Percentiles rank a stretch among this genome's conserved stretches.
Evolutionary conservation across 768 basidiomycete genomes (phyloP).

Genomic region (Rhodotorula sphaerocarpa): DNA sequence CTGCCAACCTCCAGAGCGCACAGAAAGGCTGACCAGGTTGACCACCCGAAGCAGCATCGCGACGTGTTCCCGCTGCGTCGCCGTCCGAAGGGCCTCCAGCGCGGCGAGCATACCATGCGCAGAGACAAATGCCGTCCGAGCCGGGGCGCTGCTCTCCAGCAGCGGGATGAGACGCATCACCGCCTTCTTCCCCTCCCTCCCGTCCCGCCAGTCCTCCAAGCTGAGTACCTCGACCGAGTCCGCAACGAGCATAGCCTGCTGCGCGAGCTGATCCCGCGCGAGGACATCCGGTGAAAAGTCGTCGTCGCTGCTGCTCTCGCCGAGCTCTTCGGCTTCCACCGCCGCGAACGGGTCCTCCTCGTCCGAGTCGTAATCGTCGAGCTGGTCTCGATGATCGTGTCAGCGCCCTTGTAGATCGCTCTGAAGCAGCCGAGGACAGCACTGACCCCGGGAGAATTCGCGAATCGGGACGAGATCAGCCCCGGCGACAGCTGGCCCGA

Average conservation of each 20-base stretch:
- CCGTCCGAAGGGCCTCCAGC: constrained; percentile 81
- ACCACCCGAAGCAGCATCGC: constrained; percentile 79
- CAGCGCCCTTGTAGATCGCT: too few species aligned
- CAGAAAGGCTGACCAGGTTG: constrained; percentile 58
- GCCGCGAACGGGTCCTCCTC: constrained; percentile 97
- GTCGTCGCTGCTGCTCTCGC: neutral
- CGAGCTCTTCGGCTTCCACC: constrained; percentile 46
- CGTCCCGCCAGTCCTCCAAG: constrained; percentile 51
- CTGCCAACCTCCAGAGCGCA: too few species aligned
- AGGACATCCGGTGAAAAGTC: constrained; percentile 56
- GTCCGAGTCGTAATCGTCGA: constrained; percentile 72
- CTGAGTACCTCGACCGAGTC: constrained; percentile 79
- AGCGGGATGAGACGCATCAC: constrained; percentile 75
- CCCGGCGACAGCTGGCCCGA: too few species aligned
- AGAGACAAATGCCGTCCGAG: constrained; percentile 77
- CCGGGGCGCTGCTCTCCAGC: constrained; percentile 69
- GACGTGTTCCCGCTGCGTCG: constrained; percentile 73
- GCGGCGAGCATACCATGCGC: constrained; percentile 93
- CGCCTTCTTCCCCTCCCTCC: constrained; percentile 66
- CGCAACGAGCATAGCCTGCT: constrained; percentile 69
- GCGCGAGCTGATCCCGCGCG: constrained; percentile 84
- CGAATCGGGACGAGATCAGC: too few species aligned
- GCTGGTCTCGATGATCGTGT: constrained; percentile 43
- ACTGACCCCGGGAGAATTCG: too few species aligned
- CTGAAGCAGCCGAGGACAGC: neutral